Conservation (phyloP, 2,329 filamentous ascomycete genomes). For the Aspergillus sojae region DNA sequence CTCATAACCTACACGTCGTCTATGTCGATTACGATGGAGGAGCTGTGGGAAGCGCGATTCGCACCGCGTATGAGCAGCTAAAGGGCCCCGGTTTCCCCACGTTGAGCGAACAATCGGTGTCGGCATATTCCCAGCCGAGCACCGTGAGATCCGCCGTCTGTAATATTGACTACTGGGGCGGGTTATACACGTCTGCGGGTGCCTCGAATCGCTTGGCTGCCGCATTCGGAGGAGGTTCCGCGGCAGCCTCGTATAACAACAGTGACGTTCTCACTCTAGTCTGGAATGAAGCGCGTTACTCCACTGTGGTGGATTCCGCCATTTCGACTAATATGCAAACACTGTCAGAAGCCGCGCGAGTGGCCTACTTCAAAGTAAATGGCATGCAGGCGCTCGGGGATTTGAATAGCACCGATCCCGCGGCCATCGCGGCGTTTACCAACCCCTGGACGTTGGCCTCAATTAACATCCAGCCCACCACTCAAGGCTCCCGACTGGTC, state of each 20-base stretch:
- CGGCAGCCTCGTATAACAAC: slow-evolving; percentile 35
- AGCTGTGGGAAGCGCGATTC: slow-evolving; percentile 36
- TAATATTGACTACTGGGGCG: slow-evolving; percentile 40
- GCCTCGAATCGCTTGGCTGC: slow-evolving; percentile 42
- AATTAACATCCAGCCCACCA: slow-evolving; percentile 45
- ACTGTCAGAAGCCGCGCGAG: slow-evolving; percentile 36
- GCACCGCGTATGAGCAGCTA: slow-evolving; percentile 34
- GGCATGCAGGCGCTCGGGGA: slow-evolving; percentile 32
- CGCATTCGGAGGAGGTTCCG: slow-evolving; percentile 39
- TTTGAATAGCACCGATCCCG: slow-evolving; percentile 25
- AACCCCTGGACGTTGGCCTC: slow-evolving; percentile 42
- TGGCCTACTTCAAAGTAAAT: slow-evolving; percentile 38
- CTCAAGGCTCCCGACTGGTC: slow-evolving; percentile 46
- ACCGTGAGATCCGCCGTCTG: slow-evolving; percentile 33
- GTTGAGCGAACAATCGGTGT: slow-evolving; percentile 25
- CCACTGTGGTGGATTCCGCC: slow-evolving; percentile 40
- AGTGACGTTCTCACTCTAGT: slow-evolving; percentile 42
- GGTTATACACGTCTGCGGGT: slow-evolving; percentile 33
- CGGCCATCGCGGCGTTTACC: slow-evolving; percentile 38
- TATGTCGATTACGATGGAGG: slow-evolving; percentile 46
- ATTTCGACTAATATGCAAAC: slow-evolving; percentile 35
- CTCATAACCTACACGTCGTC: slow-evolving; percentile 38
- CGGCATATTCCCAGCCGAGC: slow-evolving; percentile 22
- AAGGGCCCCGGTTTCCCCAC: slow-evolving; percentile 33
- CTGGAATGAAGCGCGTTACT: slow-evolving; percentile 52